Conservation (phyloP, 129 eudicot species). For the Sambucus nigra region DNA sequence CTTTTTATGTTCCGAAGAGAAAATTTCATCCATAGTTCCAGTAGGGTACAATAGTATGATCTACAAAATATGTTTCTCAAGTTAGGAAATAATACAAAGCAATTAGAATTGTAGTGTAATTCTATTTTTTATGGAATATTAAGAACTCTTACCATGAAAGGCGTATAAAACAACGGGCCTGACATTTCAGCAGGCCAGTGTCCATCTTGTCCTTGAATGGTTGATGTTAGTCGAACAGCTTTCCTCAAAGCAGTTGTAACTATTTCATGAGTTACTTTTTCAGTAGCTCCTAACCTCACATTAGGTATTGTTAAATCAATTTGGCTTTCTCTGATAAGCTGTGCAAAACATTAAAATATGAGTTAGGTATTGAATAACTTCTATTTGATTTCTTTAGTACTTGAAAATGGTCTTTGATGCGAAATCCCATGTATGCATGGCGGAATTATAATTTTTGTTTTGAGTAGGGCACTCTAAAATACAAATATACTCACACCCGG, state of each 20-base stretch:
- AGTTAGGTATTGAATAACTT: too few species aligned
- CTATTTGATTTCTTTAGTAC: too few species aligned
- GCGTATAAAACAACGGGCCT: slow-evolving; percentile 9
- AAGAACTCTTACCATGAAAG: not conserved
- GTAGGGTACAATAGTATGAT: slow-evolving; percentile 3
- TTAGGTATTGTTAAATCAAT: not conserved
- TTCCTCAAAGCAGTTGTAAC: too few species aligned
- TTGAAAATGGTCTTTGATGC: too few species aligned
- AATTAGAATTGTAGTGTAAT: too few species aligned
- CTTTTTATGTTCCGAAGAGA: slow-evolving; percentile 6
- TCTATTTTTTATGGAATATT: too few species aligned
- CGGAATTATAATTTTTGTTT: too few species aligned
- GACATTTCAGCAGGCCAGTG: slow-evolving; percentile 18
- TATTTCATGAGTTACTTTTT: slow-evolving; percentile 5
- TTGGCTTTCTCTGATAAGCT: slow-evolving; percentile 2
- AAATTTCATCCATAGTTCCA: slow-evolving; percentile 1
- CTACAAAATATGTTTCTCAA: not conserved
- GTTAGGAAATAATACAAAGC: too few species aligned
- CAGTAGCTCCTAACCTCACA: slow-evolving; percentile 5
- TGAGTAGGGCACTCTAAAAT: too few species aligned
- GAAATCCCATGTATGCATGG: too few species aligned
- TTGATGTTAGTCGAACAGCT: slow-evolving; percentile 1
- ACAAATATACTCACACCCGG: too few species aligned
- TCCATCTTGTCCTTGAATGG: slow-evolving; percentile 11
- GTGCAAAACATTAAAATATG: too few species aligned